These are phyloP conservation scores for Caloboletus inedulis DNA, from an alignment of 1,284 basidiomycete species.

Conservation along the genomic window DNA sequence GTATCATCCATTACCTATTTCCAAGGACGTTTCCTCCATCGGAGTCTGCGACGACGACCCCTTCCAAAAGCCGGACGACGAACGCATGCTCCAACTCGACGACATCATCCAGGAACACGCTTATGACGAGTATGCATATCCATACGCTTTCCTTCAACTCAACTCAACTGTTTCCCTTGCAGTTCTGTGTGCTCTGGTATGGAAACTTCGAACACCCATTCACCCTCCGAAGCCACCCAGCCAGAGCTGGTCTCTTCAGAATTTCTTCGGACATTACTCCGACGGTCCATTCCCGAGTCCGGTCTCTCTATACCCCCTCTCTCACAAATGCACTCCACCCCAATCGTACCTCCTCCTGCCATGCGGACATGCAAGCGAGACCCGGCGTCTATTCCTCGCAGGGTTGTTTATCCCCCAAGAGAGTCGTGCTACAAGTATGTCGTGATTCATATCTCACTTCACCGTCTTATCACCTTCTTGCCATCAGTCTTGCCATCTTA, in stretches of 20 bases:
- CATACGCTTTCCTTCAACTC: neutral
- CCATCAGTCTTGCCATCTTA: conserved; percentile 65
- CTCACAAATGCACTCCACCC: conserved; percentile 30
- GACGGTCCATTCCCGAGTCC: conserved; percentile 16
- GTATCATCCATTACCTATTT: conserved; percentile 49
- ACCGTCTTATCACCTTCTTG: conserved; percentile 19
- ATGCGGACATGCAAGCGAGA: conserved; percentile 53
- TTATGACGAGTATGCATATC: conserved; percentile 60
- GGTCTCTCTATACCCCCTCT: conserved; percentile 32
- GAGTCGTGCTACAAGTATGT: conserved; percentile 73
- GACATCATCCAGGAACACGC: conserved; percentile 69
- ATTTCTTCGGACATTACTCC: conserved; percentile 14
- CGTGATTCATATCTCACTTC: conserved; percentile 6
- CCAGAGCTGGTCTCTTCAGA: conserved; percentile 9
- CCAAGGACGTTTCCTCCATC: conserved; percentile 36
- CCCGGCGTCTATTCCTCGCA: conserved; percentile 46
- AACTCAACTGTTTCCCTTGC: neutral
- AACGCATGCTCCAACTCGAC: conserved; percentile 58
- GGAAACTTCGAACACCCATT: conserved; percentile 17
- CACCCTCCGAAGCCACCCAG: conserved; percentile 10
- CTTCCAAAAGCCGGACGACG: conserved; percentile 45
- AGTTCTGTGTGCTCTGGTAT: conserved; percentile 24
- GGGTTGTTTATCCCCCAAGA: conserved; percentile 64
- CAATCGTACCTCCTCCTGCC: conserved; percentile 49
- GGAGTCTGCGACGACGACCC: conserved; percentile 31